These are phyloP conservation scores for Fusarium sp. DNA, from an alignment of 2,329 filamentous ascomycete species.

Conservation along the genomic window DNA sequence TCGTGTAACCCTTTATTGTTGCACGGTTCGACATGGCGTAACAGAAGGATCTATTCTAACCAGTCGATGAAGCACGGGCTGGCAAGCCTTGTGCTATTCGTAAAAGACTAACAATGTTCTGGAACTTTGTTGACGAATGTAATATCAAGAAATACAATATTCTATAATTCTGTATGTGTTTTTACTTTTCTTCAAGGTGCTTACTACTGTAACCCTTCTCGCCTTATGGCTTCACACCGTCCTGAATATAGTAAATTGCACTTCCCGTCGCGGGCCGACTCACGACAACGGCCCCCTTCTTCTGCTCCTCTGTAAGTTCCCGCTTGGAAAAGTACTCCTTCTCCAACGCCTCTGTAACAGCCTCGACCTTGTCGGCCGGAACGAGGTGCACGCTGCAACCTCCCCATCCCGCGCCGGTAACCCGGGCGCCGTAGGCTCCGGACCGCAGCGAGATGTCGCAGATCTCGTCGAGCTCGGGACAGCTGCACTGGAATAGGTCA, in stretches of 20 bases:
- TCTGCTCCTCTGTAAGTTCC: slow-evolving; percentile 75
- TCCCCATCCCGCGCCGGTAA: slow-evolving; percentile 97
- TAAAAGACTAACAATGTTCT: background rate
- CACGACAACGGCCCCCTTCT: slow-evolving; percentile 84
- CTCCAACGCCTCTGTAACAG: slow-evolving; percentile 81
- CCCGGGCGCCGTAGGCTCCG: slow-evolving; percentile 84
- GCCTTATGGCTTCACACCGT: slow-evolving; percentile 35
- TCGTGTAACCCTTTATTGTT: background rate
- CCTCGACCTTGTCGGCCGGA: slow-evolving; percentile 82
- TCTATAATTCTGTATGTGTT: background rate
- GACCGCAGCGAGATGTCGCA: slow-evolving; percentile 82
- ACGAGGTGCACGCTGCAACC: slow-evolving; percentile 96
- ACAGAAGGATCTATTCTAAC: background rate
- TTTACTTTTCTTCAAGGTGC: slow-evolving; percentile 1
- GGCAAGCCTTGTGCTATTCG: background rate
- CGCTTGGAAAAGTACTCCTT: slow-evolving; percentile 84
- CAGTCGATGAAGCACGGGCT: background rate
- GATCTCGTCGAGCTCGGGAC: slow-evolving; percentile 89
- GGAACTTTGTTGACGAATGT: background rate
- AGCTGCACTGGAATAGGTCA: slow-evolving; percentile 91
- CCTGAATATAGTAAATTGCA: slow-evolving; percentile 60
- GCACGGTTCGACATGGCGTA: background rate
- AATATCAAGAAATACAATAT: background rate
- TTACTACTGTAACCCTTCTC: background rate
- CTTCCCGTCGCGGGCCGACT: slow-evolving; percentile 86